Base-by-base conservation (phyloP, 352 stramenopile species). In the Phytophthora sansomeana region DNA sequence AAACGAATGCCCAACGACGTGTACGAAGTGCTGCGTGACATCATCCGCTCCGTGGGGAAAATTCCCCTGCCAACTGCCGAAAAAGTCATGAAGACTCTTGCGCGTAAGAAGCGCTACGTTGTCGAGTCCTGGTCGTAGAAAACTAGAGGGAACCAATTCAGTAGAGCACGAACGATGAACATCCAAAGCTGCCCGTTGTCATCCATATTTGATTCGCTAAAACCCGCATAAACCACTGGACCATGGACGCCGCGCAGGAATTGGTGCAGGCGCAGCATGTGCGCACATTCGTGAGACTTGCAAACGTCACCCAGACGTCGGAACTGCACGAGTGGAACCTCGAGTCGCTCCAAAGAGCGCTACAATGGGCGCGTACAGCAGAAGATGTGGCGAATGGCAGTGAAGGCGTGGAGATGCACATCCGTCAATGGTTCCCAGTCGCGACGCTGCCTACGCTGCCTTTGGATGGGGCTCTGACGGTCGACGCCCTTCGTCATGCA, bases 1-100 rank as follows among this genome's bases (percentile, higher is more conserved):
- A 98, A 97, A 67, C 87, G 85, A 36, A 98, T 98, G 93, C 93
- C 92, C 1, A 87, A 68, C 14, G 93, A 98, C 47, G 92, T 98
- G 5, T 89, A 94, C 64, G 87, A 98, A 56, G 87, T 90, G 28
- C 57, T 98, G 9, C 76, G 87, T n/a, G 86, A 95, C 29, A 96
- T 96, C 36, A 61, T 97, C 4, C 85, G 81, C 2, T 85, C 75
- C 5, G 79, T 95, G 6, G 91, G 89, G 1, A 80, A 92, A 47
- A 54, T 97, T 29, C 75, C 81, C 1, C 29, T 92, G 13, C 67
- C 83, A 54, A 77, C 83, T 16, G 89, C 89, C 0, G 86, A 94
- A 52, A 77, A 69, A 16, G 70, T 90, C 19, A 89, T 97, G 79
- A 95, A 93, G 67, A 64, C 69, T 4, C 62, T 96, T 46, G 69